Percentiles rank a stretch among this genome's conserved stretches.
Conservation (phyloP, 23 red algal genomes). For the Gracilaria domingensis region DNA sequence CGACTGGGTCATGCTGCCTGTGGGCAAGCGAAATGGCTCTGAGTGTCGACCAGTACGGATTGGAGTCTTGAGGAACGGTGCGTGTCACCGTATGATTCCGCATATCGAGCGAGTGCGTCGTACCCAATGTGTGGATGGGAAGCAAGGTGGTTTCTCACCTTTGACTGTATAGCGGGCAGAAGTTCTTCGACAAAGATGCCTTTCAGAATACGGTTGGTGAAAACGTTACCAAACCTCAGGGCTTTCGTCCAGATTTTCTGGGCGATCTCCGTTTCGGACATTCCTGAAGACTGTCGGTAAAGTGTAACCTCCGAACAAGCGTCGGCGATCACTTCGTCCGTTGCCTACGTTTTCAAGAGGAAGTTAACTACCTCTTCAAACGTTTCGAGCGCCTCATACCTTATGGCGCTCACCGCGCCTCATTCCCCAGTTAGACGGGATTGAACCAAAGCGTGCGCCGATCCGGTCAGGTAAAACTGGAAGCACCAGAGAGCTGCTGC, state of each 20-base stretch:
- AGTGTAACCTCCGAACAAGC: background rate
- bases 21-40: no score
- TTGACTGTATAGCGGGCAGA: background rate
- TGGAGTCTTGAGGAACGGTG: background rate
- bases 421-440: background rate
- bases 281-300: background rate
- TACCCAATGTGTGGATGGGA: background rate
- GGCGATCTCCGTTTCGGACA: conserved; percentile 12
- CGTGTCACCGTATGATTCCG: background rate
- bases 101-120: background rate
- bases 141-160: background rate
- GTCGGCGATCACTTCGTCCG: background rate
- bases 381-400: background rate
- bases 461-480: no score
- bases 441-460: no score
- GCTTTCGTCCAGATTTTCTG: conserved; percentile 14
- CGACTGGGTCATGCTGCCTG: no score
- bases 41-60: no score
- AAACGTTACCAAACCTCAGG: conserved; percentile 1
- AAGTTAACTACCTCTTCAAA: conserved; percentile 22
- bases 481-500: background rate
- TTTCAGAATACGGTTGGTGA: background rate
- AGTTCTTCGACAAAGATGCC: conserved; percentile 38
- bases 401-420: background rate
- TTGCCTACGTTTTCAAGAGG: background rate